Percentiles rank a stretch among this genome's conserved stretches.
These are phyloP conservation scores for Vaccinium myrtillus DNA, from an alignment of 148 eudicot species.

Conservation along the genomic window DNA sequence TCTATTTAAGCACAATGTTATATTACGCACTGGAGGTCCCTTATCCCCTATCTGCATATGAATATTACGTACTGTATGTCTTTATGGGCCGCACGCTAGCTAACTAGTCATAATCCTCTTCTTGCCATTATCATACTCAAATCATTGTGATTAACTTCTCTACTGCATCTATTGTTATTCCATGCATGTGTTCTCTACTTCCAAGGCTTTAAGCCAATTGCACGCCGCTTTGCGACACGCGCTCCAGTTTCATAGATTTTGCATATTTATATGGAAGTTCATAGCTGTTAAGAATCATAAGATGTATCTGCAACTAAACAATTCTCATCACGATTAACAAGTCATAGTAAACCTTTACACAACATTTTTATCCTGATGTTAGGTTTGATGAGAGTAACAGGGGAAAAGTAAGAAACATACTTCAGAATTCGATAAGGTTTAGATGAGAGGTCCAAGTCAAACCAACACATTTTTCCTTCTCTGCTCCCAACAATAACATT, in stretches of 20 bases:
- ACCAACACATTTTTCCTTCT: conserved; percentile 96
- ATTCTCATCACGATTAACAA: not conserved
- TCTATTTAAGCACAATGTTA: not conserved
- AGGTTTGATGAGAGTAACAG: not conserved
- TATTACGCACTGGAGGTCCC: not conserved
- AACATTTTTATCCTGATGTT: not conserved
- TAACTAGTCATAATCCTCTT: conserved; percentile 9
- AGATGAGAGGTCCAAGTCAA: conserved; percentile 97
- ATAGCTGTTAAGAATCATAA: not conserved
- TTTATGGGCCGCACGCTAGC: not conserved
- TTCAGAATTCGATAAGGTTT: conserved; percentile 62
- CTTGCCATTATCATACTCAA: not conserved
- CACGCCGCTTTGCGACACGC: not conserved
- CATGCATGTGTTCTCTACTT: not conserved
- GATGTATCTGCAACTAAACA: not conserved
- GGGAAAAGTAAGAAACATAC: conserved; percentile 45
- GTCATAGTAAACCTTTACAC: not conserved
- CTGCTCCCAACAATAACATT: conserved; percentile 92
- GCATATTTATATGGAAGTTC: not conserved
- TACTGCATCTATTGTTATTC: not conserved
- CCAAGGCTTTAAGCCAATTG: not conserved
- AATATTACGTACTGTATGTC: not conserved
- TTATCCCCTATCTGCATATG: not conserved
- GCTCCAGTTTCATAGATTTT: not conserved
- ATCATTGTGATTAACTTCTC: not conserved